Percentiles rank a stretch among this genome's conserved stretches.
Evolutionary conservation across 441 rosid genomes (phyloP).

Genomic region (Corymbia citriodora): DNA sequence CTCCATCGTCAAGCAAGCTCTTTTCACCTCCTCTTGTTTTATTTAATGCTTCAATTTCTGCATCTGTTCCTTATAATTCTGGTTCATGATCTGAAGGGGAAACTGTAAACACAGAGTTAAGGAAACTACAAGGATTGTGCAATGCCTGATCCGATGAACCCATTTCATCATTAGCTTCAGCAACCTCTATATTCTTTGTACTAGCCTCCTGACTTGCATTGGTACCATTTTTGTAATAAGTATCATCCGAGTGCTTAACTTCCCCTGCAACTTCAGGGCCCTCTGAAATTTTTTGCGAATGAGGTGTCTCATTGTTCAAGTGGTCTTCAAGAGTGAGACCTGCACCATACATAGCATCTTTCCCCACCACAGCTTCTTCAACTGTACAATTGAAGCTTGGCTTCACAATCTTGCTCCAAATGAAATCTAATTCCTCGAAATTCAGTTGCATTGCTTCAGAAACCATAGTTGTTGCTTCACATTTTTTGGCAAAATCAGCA

Average conservation of each 20-base stretch:
- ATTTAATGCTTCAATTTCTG: not conserved
- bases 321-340: not conserved
- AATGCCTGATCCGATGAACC: not conserved
- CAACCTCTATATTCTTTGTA: not conserved
- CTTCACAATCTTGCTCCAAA: not conserved
- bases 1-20: not conserved
- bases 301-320: not conserved
- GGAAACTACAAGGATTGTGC: not conserved
- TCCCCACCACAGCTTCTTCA: not conserved
- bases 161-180: not conserved
- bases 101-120: not conserved
- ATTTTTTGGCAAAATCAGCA: not conserved
- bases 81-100: not conserved
- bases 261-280: not conserved
- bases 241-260: not conserved
- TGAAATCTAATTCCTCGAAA: not conserved
- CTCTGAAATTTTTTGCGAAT: not conserved
- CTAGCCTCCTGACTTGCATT: not conserved
- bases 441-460: not conserved
- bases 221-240: not conserved
- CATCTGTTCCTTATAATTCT: not conserved
- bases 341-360: not conserved
- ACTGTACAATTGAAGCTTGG: not conserved
- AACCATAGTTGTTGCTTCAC: not conserved
- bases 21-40: not conserved